phyloP scores from a whole-genome alignment of 495 filamentous ascomycete genomes.

The Elasticomyces elasticus region DNA sequence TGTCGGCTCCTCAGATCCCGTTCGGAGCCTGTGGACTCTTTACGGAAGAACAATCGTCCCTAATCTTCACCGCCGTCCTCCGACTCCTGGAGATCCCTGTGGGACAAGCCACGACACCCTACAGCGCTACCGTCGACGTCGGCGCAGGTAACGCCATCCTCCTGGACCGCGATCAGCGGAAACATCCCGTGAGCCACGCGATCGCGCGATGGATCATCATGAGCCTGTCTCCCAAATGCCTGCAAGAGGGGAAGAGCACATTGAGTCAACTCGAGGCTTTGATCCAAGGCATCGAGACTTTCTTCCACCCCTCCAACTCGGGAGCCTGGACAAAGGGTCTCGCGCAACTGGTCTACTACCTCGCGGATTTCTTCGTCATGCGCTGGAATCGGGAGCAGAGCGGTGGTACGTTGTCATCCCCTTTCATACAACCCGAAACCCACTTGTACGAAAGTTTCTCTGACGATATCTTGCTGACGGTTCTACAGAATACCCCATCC shows the following conservation, averaged over 20 bases:
- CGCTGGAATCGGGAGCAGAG: conserved; percentile 92
- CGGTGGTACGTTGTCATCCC: too few species aligned
- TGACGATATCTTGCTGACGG: too few species aligned
- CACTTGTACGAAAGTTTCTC: too few species aligned
- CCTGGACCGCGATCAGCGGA: conserved; percentile 83
- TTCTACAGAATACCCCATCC: conserved; percentile 85
- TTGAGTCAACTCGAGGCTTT: conserved; percentile 87
- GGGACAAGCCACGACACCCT: conserved; percentile 88
- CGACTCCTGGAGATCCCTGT: conserved; percentile 91
- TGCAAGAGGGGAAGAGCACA: conserved; percentile 51
- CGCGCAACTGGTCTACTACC: conserved; percentile 81
- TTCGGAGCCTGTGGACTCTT: conserved; percentile 87
- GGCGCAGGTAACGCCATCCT: conserved; percentile 70
- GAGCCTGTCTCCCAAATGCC: conserved; percentile 78
- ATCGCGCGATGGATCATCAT: conserved; percentile 93
- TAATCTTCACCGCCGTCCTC: conserved; percentile 86
- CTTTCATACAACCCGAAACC: too few species aligned
- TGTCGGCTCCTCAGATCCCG: conserved; percentile 61
- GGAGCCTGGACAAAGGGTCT: conserved; percentile 85
- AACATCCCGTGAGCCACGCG: conserved; percentile 82
- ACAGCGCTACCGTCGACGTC: conserved; percentile 70
- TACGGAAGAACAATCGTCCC: conserved; percentile 79
- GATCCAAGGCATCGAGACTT: conserved; percentile 93
- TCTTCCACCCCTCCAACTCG: conserved; percentile 97
- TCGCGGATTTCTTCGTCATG: conserved; percentile 94